A percentile compares a stretch with the other conserved stretches of the same genome.
phyloP scores from a whole-genome alignment of 306 rosid species.

The Fagus crenata region DNA sequence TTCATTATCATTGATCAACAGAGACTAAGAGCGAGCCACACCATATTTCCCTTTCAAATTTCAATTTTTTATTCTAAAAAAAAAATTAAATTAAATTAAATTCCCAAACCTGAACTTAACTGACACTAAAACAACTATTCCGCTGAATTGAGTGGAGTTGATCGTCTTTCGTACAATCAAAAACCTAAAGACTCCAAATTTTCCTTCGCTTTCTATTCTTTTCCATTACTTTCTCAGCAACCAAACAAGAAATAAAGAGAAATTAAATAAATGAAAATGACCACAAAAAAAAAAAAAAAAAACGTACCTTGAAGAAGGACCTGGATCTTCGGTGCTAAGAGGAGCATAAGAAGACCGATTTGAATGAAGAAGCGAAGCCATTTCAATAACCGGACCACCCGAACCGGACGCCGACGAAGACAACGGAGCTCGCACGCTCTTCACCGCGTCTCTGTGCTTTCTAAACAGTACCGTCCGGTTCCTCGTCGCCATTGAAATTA shows the following conservation, averaged over 20 bases:
- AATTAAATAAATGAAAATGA: background rate
- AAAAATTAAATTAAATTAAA: too few relatives aligned
- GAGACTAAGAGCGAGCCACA: too few relatives aligned
- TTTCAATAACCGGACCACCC: conserved; percentile 68
- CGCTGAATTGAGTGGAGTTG: background rate
- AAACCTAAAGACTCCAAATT: background rate
- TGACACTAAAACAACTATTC: background rate
- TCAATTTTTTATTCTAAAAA: background rate
- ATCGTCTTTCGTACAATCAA: background rate
- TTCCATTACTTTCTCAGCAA: background rate
- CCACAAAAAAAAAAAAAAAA: background rate
- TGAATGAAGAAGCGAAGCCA: conserved; percentile 66
- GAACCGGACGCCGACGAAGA: conserved; percentile 62
- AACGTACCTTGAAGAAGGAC: conserved; percentile 46
- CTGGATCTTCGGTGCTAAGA: conserved; percentile 73
- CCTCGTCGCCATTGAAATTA: conserved; percentile 64
- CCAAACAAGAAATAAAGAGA: background rate
- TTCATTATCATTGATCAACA: too few relatives aligned
- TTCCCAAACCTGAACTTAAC: background rate
- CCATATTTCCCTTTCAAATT: background rate
- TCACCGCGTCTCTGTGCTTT: conserved; percentile 69
- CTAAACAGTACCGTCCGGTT: conserved; percentile 55
- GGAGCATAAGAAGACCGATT: conserved; percentile 65
- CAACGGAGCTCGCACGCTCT: conserved; percentile 70
- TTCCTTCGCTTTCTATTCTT: background rate